Percentiles rank a stretch among this genome's conserved stretches.
Conservation (phyloP, 768 basidiomycete species). For the Termitomyces sp. region DNA sequence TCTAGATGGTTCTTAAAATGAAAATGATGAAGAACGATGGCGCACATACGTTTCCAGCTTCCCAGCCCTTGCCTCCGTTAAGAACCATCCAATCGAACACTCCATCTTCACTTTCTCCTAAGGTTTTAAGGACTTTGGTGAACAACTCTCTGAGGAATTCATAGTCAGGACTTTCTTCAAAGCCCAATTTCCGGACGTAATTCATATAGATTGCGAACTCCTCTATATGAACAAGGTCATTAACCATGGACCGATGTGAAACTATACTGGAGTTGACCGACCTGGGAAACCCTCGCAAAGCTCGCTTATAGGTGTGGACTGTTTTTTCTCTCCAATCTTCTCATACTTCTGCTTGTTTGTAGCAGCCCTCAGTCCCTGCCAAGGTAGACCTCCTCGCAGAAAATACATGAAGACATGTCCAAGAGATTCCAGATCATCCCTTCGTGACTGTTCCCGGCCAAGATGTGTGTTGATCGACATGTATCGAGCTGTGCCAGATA, state of each 20-base stretch:
- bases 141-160: slow-evolving; percentile 97
- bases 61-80: slow-evolving; percentile 95
- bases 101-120: slow-evolving; percentile 86
- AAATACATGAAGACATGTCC: slow-evolving; percentile 99
- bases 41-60: slow-evolving; percentile 71
- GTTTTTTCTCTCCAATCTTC: slow-evolving; percentile 99
- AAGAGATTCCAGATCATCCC: slow-evolving; percentile 94
- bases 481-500: slow-evolving; percentile 96
- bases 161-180: slow-evolving; percentile 96
- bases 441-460: slow-evolving; percentile 89
- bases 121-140: slow-evolving; percentile 81
- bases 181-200: slow-evolving; percentile 97
- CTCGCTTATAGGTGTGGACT: slow-evolving; percentile 86
- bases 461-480: slow-evolving; percentile 99
- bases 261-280: slow-evolving; percentile 23
- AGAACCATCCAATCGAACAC: slow-evolving; percentile 96
- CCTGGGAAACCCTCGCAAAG: slow-evolving; percentile 97
- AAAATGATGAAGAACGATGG: slow-evolving; percentile 3
- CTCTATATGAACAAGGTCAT: slow-evolving; percentile 63
- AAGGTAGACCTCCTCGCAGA: slow-evolving; percentile 90
- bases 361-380: slow-evolving; percentile 96
- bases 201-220: slow-evolving; percentile 99
- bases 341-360: slow-evolving; percentile 99
- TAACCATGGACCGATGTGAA: background rate
- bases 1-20: slow-evolving; percentile 23